Evolutionary conservation across 2,329 filamentous ascomycete species (phyloP).

Genomic region (Apiospora aurea): DNA sequence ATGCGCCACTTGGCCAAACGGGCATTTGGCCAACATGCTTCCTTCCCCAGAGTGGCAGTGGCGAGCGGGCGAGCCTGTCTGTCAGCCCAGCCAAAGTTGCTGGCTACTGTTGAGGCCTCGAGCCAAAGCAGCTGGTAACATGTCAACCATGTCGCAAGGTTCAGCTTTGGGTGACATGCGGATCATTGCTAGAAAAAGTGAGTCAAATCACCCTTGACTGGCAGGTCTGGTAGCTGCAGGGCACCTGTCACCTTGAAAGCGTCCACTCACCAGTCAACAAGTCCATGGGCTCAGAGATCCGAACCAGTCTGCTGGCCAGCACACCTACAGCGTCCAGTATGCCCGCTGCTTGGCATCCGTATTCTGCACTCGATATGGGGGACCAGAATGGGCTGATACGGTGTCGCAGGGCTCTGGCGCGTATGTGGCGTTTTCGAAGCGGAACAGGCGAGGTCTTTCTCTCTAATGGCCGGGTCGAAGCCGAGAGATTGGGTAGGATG

Average conservation of each 20-base stretch:
- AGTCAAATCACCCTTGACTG: background rate
- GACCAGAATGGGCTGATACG: background rate
- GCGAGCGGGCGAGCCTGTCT: background rate
- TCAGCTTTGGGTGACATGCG: constrained; percentile 17
- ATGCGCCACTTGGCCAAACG: background rate
- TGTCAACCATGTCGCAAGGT: constrained; percentile 9
- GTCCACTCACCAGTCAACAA: constrained; percentile 13
- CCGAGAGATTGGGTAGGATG: background rate
- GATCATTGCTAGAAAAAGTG: constrained; percentile 13
- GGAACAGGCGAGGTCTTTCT: background rate
- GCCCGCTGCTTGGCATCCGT: background rate
- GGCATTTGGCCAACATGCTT: background rate
- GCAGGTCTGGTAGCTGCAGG: constrained; percentile 19
- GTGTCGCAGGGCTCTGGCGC: background rate
- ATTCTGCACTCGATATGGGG: background rate
- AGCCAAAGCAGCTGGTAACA: constrained; percentile 17
- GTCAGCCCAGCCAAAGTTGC: background rate
- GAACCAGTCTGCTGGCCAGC: constrained; percentile 12
- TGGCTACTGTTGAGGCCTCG: background rate
- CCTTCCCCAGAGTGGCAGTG: background rate
- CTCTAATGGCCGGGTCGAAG: background rate
- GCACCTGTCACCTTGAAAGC: constrained; percentile 20
- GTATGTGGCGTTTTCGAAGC: constrained; percentile 1
- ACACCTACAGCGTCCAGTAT: background rate
- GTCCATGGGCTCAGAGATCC: constrained; percentile 1